phyloP scores from a whole-genome alignment of 306 rosid species.

The Acacia crassicarpa region DNA sequence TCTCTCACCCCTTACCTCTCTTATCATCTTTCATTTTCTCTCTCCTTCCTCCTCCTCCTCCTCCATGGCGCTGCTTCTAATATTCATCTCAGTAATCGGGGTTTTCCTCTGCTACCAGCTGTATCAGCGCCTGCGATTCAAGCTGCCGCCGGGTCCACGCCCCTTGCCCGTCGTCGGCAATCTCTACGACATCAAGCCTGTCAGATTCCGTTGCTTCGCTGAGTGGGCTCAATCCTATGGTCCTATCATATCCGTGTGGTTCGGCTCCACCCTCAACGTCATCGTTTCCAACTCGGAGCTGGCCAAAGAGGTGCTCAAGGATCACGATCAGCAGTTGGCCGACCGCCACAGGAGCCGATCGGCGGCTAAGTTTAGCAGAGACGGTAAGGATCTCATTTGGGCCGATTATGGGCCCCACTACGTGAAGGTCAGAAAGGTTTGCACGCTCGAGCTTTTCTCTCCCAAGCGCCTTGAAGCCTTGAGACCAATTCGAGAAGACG shows the following conservation, averaged over 20 bases:
- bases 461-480: slow-evolving; percentile 65
- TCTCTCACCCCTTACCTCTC: background rate
- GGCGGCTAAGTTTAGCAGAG: slow-evolving; percentile 72
- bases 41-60: too few relatives aligned
- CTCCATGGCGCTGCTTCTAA: slow-evolving; percentile 26
- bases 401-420: slow-evolving; percentile 96
- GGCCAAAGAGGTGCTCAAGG: slow-evolving; percentile 77
- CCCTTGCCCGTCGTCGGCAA: slow-evolving; percentile 86
- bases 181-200: slow-evolving; percentile 80
- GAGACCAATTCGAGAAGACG: slow-evolving; percentile 85
- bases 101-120: slow-evolving; percentile 43
- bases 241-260: slow-evolving; percentile 89
- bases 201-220: slow-evolving; percentile 75
- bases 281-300: slow-evolving; percentile 63
- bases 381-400: slow-evolving; percentile 87
- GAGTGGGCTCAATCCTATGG: slow-evolving; percentile 84
- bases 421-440: slow-evolving; percentile 92
- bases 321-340: slow-evolving; percentile 70
- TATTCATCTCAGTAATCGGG: slow-evolving; percentile 32
- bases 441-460: slow-evolving; percentile 89
- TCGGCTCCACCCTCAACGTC: slow-evolving; percentile 72
- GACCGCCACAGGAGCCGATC: slow-evolving; percentile 74
- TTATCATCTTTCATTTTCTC: background rate
- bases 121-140: slow-evolving; percentile 56
- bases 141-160: slow-evolving; percentile 85